These are phyloP conservation scores for Pharus latifolius DNA, from an alignment of 176 grass and related monocot genomes.

Conservation along the genomic window DNA sequence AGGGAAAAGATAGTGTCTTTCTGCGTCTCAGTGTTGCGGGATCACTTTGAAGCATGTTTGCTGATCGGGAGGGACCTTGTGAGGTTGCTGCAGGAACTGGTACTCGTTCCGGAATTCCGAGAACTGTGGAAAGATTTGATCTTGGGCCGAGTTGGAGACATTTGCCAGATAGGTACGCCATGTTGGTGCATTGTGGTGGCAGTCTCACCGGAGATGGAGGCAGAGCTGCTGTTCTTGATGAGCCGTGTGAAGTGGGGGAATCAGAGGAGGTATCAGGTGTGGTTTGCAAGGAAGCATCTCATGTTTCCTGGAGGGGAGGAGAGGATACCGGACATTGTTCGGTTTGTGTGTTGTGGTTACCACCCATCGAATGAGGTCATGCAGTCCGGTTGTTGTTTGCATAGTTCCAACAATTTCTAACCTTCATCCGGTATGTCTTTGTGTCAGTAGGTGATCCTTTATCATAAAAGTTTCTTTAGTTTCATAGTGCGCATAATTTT, in stretches of 20 bases:
- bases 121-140: slow-evolving; percentile 50
- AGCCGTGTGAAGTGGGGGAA: slow-evolving; percentile 68
- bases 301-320: slow-evolving; percentile 60
- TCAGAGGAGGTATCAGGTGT: slow-evolving; percentile 74
- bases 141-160: not conserved
- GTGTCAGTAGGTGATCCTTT: too few species aligned
- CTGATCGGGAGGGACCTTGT: slow-evolving; percentile 66
- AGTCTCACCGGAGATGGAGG: slow-evolving; percentile 66
- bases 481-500: too few species aligned
- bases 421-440: too few species aligned
- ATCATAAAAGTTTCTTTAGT: too few species aligned
- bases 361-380: slow-evolving; percentile 69
- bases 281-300: slow-evolving; percentile 71
- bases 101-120: slow-evolving; percentile 60
- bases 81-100: slow-evolving; percentile 61
- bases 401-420: too few species aligned
- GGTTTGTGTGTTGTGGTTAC: slow-evolving; percentile 62
- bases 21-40: slow-evolving; percentile 36
- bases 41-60: slow-evolving; percentile 34
- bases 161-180: slow-evolving; percentile 23
- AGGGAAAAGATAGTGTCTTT: slow-evolving; percentile 50
- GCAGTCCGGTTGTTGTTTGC: slow-evolving; percentile 41
- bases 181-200: slow-evolving; percentile 25
- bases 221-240: slow-evolving; percentile 76
- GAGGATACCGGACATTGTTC: slow-evolving; percentile 57